Evolutionary conservation across 2,329 filamentous ascomycete genomes (phyloP).

Genomic region (Chrysoporthe cubensis): DNA sequence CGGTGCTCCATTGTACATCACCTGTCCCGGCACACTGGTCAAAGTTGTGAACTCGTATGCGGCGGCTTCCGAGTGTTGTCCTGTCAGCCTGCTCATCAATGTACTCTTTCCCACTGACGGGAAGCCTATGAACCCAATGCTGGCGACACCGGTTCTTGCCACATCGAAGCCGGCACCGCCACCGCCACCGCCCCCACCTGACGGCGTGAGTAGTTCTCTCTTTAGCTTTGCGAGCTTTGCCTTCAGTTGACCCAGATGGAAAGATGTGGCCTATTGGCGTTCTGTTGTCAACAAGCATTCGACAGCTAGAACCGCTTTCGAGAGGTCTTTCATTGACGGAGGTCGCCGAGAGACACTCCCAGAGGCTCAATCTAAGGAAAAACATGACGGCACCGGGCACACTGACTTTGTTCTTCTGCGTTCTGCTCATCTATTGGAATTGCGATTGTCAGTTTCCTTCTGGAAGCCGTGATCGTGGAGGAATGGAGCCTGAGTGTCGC

Average conservation of each 20-base stretch:
- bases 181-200: conserved; percentile 78
- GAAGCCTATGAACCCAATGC: conserved; percentile 96
- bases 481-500: neutral
- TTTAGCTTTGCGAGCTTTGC: conserved; percentile 98
- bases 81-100: conserved; percentile 90
- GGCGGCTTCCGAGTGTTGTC: conserved; percentile 94
- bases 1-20: conserved; percentile 92
- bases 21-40: conserved; percentile 95
- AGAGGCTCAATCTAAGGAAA: neutral
- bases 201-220: conserved; percentile 88
- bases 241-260: conserved; percentile 93
- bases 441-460: neutral
- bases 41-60: conserved; percentile 99
- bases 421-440: conserved; percentile 13
- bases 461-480: neutral
- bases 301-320: neutral
- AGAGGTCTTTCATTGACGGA: neutral
- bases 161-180: conserved; percentile 94
- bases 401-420: conserved; percentile 78
- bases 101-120: conserved; percentile 99
- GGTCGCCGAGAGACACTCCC: neutral
- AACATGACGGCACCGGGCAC: neutral
- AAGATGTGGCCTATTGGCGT: conserved; percentile 69
- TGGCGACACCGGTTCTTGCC: conserved; percentile 94
- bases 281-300: neutral